Base-by-base conservation (phyloP, 2,329 filamentous ascomycete genomes). In the Purpureocillium takamizusanense region DNA sequence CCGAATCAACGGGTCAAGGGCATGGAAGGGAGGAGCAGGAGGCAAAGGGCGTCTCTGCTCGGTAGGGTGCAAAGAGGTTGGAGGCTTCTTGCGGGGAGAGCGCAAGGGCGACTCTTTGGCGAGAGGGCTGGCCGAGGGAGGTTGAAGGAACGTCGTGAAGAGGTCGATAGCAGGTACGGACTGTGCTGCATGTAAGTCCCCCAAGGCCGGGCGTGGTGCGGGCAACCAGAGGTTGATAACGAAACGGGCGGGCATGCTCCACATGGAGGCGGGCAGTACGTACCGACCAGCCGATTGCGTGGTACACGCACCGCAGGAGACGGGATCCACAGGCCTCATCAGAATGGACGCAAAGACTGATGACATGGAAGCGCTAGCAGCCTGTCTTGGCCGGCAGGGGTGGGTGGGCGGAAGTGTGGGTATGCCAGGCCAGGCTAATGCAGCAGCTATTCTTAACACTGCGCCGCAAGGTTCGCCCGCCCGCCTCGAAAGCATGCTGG, bases 1-100 rank as follows among this genome's bases (percentile, higher is more conserved):
- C 68, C 69, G 67, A 71, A 58, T 67, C 57, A 70, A 71, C 64
- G 64, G 66, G 61, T 70, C 66, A 66, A 66, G 55, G 49, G 27
- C 27, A 36, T 33, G 9, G 17, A 15, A 12, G 13, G 31, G 11
- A 11, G 23, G 28, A 14, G 35, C 12, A 31, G 14, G 16, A 23
- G 11, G 16, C 11, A 37, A 14, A 14, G 8, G 17, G 23, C n/a
- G 13, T 23, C 28, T 30, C n/a, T 6, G 11, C 11, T 30, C 28
- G 4, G 28, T 32, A 27, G 23, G 34, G 18, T n/a, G n/a, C n/a
- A 25, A 35, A 42, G 41, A 33, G 33, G 31, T 39, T n/a, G 29
- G 38, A 32, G 37, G 31, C 21, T 25, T n/a, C 37, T 40, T 38
- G 36, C 42, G 21, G 35, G 39, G 42, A 14, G 37, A 29, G 33